Base-by-base conservation (phyloP, 2,329 filamentous ascomycete genomes). In the Endoconidiophora polonica region DNA sequence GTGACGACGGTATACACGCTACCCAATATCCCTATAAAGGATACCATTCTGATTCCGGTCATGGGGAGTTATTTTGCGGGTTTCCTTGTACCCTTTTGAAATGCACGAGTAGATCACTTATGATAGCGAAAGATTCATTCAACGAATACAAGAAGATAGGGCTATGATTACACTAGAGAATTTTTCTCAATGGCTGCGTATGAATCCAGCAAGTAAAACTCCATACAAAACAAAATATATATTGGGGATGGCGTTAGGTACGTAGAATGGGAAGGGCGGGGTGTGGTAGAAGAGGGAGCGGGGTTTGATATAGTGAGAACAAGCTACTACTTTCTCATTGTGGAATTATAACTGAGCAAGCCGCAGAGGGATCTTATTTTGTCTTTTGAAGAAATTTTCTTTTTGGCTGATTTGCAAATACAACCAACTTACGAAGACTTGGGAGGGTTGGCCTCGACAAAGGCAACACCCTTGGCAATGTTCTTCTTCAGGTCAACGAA, bases 401-500 rank as follows among this genome's bases (percentile, higher is more conserved):
- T 33, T 12, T 12, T 9, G 3, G 29, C 4, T 33, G 12, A 5
- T 33, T 33, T 33, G 29, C 29, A 12, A 2, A 33, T 33, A 36
- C 5, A 37, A 50, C 24, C 41, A 26, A 33, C 40, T 48, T 52
- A 52, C 24, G 50, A 42, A 44, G 46, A 53, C 51, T 53, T 53
- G 48, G 52, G 52, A n/a, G 52, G 52, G 47, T 53, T 50, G 44
- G 48, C 39, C 52, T 56, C 57, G 70, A 74, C 76, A 56, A 81
- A 81, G 53, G 66, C 59, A 55, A 79, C 72, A 65, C 86, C 86
- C 85, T 95, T 96, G 69, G 80, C 73, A 66, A 96, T 95, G 81
- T 96, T 95, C 78, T 83, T 84, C 76, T 84, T 83, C 66, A 91
- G 76, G 69, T 90, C 91, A 61, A 66, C 72, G 59, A 96, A 73